A percentile compares a stretch with the other conserved stretches of the same genome.
These are phyloP conservation scores for Cryphonectria nitschkei DNA, from an alignment of 2,329 filamentous ascomycete species.

Conservation along the genomic window DNA sequence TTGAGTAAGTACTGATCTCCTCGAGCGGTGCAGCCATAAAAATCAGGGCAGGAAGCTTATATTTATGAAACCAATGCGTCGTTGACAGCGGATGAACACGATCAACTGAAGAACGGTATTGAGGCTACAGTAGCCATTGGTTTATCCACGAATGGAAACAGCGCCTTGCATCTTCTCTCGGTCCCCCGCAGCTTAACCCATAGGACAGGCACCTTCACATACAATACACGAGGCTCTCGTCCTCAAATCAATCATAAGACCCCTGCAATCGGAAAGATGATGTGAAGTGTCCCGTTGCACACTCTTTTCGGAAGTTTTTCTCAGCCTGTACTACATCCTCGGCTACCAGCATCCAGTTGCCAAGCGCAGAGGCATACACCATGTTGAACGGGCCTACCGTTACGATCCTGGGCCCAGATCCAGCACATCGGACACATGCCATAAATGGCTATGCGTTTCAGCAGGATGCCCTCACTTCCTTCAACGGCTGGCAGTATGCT, in stretches of 20 bases:
- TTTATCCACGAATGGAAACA: slow-evolving; percentile 8
- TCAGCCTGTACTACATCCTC: not conserved
- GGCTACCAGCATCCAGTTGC: not conserved
- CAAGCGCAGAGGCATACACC: not conserved
- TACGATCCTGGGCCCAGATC: slow-evolving; percentile 42
- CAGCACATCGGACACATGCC: slow-evolving; percentile 40
- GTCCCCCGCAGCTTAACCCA: not conserved
- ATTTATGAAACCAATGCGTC: not conserved
- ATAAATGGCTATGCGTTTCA: slow-evolving; percentile 55
- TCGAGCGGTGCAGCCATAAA: not conserved
- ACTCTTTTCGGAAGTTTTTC: not conserved
- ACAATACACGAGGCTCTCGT: not conserved
- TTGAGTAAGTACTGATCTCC: not conserved
- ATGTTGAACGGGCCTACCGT: slow-evolving; percentile 37
- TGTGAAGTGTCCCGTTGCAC: not conserved
- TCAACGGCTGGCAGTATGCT: slow-evolving; percentile 53
- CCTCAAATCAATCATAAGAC: not conserved
- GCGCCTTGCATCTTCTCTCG: not conserved
- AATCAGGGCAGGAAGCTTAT: not conserved
- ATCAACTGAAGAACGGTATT: not conserved
- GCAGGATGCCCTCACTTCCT: slow-evolving; percentile 51
- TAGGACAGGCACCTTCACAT: not conserved
- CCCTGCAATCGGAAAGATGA: not conserved
- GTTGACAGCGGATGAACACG: not conserved
- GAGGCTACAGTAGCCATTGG: not conserved